Percentiles rank a stretch among this genome's conserved stretches.
These are phyloP conservation scores for Nematodospora anomalae DNA, from an alignment of 1,139 yeast genomes.

Conservation along the genomic window DNA sequence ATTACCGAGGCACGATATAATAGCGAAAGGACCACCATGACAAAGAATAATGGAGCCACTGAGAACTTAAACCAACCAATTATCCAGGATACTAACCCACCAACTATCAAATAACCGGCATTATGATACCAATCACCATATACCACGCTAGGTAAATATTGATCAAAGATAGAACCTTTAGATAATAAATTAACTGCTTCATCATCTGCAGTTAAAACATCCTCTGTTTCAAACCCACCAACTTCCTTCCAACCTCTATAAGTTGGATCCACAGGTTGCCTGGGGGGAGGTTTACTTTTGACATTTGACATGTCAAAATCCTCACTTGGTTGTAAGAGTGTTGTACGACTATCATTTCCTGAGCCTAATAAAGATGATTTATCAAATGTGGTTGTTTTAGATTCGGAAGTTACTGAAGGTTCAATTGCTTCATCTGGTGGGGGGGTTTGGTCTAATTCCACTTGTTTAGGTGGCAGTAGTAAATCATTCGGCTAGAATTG, in stretches of 20 bases:
- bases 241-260: constrained; percentile 93
- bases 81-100: constrained; percentile 72
- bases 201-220: constrained; percentile 64
- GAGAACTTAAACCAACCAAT: constrained; percentile 78
- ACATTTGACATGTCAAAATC: constrained; percentile 37
- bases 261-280: constrained; percentile 62
- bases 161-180: constrained; percentile 68
- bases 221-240: constrained; percentile 78
- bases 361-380: neutral
- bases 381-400: neutral
- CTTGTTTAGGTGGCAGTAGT: constrained; percentile 13
- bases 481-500: constrained; percentile 15
- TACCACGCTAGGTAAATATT: constrained; percentile 64
- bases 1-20: constrained; percentile 83
- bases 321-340: constrained; percentile 26
- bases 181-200: constrained; percentile 67
- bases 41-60: constrained; percentile 75
- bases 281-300: constrained; percentile 44
- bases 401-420: constrained; percentile 2
- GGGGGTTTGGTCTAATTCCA: constrained; percentile 12
- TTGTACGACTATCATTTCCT: neutral
- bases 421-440: constrained; percentile 10
- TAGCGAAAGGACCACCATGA: constrained; percentile 58
- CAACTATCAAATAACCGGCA: constrained; percentile 63
- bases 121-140: constrained; percentile 98